Conservation (phyloP, 495 filamentous ascomycete genomes). For the Penicillium canescens region DNA sequence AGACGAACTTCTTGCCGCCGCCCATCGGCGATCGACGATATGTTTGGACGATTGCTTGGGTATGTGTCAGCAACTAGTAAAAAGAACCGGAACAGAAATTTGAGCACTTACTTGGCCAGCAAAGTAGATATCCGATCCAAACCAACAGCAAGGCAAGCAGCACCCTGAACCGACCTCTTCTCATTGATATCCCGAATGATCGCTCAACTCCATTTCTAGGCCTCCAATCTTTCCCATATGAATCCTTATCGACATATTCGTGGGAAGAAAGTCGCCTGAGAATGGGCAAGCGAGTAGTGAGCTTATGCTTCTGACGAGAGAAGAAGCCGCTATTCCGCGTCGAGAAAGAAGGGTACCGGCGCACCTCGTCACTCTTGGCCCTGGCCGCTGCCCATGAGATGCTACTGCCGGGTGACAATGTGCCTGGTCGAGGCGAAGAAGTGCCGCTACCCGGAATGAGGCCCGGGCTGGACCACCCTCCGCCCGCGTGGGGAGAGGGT, state of each 20-base stretch:
- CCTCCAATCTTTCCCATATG: conserved; percentile 52
- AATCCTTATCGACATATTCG: conserved; percentile 76
- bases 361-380: conserved; percentile 73
- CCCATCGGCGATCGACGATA: conserved; percentile 67
- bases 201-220: conserved; percentile 22
- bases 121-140: conserved; percentile 63
- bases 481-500: conserved; percentile 76
- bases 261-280: conserved; percentile 48
- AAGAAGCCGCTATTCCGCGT: conserved; percentile 82
- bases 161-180: conserved; percentile 60
- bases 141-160: conserved; percentile 61
- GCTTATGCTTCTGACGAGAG: conserved; percentile 69
- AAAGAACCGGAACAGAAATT: conserved; percentile 30
- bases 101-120: conserved; percentile 45
- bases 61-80: not conserved
- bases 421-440: conserved; percentile 60
- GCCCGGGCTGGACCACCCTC: conserved; percentile 86
- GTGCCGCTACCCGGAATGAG: conserved; percentile 69
- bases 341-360: conserved; percentile 78
- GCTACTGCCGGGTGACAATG: conserved; percentile 37
- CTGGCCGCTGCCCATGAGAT: conserved; percentile 80
- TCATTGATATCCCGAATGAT: conserved; percentile 40
- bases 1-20: conserved; percentile 86
- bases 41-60: conserved; percentile 33
- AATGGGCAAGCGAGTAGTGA: conserved; percentile 74